phyloP scores from a whole-genome alignment of 257 asterid species.

The Scutellaria galericulata region DNA sequence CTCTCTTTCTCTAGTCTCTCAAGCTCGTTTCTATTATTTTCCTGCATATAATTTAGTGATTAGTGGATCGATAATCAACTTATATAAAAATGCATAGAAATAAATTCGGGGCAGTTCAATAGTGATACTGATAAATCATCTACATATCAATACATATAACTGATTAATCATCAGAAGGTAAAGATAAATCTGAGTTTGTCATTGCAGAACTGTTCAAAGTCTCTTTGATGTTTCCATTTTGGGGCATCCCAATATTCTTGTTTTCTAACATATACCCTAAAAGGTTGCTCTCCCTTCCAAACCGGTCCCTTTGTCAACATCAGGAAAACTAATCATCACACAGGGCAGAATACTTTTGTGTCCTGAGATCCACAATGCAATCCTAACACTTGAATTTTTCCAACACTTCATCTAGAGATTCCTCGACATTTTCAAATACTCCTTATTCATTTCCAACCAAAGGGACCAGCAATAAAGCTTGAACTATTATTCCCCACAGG shows the following conservation, averaged over 20 bases:
- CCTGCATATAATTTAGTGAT: slow-evolving; percentile 52
- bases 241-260: background rate
- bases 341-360: background rate
- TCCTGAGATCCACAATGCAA: no score
- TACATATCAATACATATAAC: no score
- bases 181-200: slow-evolving; percentile 1
- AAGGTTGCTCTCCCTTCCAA: background rate
- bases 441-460: no score
- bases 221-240: slow-evolving; percentile 2
- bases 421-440: no score
- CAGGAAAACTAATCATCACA: background rate
- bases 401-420: no score
- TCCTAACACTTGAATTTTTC: no score
- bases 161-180: background rate
- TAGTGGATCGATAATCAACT: background rate
- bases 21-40: slow-evolving; percentile 83
- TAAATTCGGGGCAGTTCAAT: background rate
- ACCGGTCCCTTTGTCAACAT: no score
- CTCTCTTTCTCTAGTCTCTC: slow-evolving; percentile 89
- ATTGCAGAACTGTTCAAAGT: background rate
- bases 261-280: background rate
- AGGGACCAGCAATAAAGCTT: no score
- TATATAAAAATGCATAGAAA: background rate
- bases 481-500: no score
- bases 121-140: background rate